These are phyloP conservation scores for Trapa incisa DNA, from an alignment of 345 rosid genomes.

Conservation along the genomic window DNA sequence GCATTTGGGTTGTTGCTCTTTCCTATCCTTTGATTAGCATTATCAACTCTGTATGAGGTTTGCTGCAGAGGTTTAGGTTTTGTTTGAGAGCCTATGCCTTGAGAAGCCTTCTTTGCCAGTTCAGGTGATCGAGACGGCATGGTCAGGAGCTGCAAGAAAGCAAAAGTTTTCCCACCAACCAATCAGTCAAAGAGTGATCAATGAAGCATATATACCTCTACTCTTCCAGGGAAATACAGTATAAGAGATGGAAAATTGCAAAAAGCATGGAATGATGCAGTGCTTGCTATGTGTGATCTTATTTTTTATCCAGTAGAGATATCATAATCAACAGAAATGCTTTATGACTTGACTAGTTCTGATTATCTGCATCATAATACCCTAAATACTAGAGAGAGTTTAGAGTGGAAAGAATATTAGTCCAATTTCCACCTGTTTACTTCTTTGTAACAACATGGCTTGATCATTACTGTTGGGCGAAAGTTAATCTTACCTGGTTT, in stretches of 20 bases:
- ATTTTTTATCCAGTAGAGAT: too few relatives aligned
- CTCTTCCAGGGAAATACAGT: background rate
- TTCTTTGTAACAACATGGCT: background rate
- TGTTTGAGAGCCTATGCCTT: slow-evolving; percentile 18
- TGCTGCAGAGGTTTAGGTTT: slow-evolving; percentile 24
- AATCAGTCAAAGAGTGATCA: background rate
- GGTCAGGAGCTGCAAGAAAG: slow-evolving; percentile 31
- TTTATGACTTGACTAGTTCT: too few relatives aligned
- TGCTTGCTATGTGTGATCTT: too few relatives aligned
- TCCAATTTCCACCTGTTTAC: too few relatives aligned
- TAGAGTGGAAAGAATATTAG: too few relatives aligned
- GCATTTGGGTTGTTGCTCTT: slow-evolving; percentile 22
- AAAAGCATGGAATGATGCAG: too few relatives aligned
- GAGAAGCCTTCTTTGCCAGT: slow-evolving; percentile 29
- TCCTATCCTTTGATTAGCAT: slow-evolving; percentile 17
- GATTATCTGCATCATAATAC: too few relatives aligned
- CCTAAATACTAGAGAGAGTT: too few relatives aligned
- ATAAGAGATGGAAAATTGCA: too few relatives aligned
- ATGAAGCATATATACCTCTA: too few relatives aligned
- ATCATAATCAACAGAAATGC: too few relatives aligned
- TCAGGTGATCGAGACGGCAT: slow-evolving; percentile 36
- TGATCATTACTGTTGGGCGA: slow-evolving; percentile 1
- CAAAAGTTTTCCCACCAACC: background rate
- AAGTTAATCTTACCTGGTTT: slow-evolving; percentile 22
- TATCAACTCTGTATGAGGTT: slow-evolving; percentile 21